Evolutionary conservation across 1,284 basidiomycete genomes (phyloP).

Genomic region (Pseudozyma sp.): DNA sequence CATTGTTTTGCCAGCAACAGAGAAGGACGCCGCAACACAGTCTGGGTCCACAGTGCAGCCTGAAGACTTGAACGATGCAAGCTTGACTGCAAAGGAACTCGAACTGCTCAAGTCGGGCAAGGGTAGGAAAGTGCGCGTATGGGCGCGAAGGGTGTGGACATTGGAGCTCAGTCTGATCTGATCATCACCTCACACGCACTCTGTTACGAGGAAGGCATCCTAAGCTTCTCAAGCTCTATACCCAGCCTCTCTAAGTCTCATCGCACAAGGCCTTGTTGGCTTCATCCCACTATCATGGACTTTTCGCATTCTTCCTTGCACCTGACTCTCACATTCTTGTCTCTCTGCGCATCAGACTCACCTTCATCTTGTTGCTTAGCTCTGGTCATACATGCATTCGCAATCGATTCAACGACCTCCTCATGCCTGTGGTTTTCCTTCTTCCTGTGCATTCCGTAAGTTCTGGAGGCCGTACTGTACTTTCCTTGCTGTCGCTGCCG

Average conservation of each 20-base stretch:
- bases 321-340: too few relatives aligned
- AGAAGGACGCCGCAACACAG: slow-evolving; percentile 15
- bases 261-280: neutral
- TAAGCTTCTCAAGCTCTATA: slow-evolving; percentile 37
- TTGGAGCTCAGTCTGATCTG: slow-evolving; percentile 89
- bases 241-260: slow-evolving; percentile 3
- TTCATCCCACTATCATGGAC: slow-evolving; percentile 4
- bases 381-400: too few relatives aligned
- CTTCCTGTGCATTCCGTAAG: too few relatives aligned
- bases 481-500: too few relatives aligned
- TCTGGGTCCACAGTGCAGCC: slow-evolving; percentile 8
- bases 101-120: slow-evolving; percentile 60
- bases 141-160: slow-evolving; percentile 99
- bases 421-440: too few relatives aligned
- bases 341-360: too few relatives aligned
- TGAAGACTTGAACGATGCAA: slow-evolving; percentile 36
- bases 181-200: neutral
- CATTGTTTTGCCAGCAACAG: slow-evolving; percentile 75
- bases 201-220: neutral
- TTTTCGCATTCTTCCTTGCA: neutral
- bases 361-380: too few relatives aligned
- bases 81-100: slow-evolving; percentile 59
- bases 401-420: too few relatives aligned
- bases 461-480: too few relatives aligned
- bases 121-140: slow-evolving; percentile 73